Base-by-base conservation (phyloP, 1,284 basidiomycete genomes). In the Cutaneotrichosporon curvatum region DNA sequence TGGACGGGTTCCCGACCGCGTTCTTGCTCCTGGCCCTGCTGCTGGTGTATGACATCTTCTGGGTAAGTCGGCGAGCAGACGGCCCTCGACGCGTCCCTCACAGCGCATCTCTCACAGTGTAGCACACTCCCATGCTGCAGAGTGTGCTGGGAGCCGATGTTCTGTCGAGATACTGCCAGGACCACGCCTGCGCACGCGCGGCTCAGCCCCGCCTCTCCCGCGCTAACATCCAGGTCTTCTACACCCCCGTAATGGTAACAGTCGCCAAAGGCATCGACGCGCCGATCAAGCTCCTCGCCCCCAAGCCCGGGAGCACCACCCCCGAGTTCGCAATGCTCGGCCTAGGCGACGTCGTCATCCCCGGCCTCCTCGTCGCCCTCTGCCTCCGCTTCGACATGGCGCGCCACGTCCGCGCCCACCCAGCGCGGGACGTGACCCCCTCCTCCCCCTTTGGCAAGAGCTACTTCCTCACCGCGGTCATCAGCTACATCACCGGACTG, bases 1-100 rank as follows among this genome's bases (percentile, higher is more conserved):
- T 98, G 33, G 94, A 98, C 71, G 86, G 85, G 16, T 95, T 97
- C 77, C 74, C 78, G 59, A 96, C 94, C 6, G 94, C 91, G 2
- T 78, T 78, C 44, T 81, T 91, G 47, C 78, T 98, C 14, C 76
- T 98, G 2, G 78, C 75, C 2, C 81, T 85, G 1, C 74, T 95
- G 23, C 89, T 95, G 72, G 50, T 92, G 22, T 96, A 94, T 65
- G 91, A 94, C 62, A 80, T 94, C 40, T 70, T 70, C 56, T 73
- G 71, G 86, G 88, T 89, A 15, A 41, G 60, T 51, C 16, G 4
- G n/a, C n/a, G n/a, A n/a, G n/a, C n/a, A n/a, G n/a, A n/a, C n/a
- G n/a, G n/a, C n/a, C n/a, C n/a, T n/a, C 16, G 21, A 9, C 9
- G 21, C 14, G 6, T 18, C 38, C 7, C 12, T n/a, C n/a, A n/a